Evolutionary conservation across 306 rosid species (phyloP).

Genomic region (Adenanthera pavonina): DNA sequence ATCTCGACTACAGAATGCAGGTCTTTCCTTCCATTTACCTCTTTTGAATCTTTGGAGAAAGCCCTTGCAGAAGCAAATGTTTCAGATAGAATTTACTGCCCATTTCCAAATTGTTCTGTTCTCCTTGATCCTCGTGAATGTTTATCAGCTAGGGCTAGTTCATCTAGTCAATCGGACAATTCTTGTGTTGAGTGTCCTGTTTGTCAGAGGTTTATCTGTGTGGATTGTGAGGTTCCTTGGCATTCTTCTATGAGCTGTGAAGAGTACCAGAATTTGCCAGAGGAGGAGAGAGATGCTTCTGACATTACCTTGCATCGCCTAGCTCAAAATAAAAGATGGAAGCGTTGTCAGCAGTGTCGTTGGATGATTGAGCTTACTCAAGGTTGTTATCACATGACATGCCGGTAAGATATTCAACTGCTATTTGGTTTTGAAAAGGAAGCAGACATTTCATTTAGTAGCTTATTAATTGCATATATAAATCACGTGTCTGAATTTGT

Average conservation of each 20-base stretch:
- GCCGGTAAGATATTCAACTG: conserved; percentile 69
- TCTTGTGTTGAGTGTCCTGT: conserved; percentile 88
- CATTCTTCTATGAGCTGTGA: conserved; percentile 88
- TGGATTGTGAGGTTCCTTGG: conserved; percentile 91
- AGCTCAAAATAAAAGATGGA: conserved; percentile 84
- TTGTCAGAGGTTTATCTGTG: conserved; percentile 80
- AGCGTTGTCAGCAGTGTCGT: conserved; percentile 89
- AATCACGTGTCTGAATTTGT: not conserved
- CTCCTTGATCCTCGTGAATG: conserved; percentile 79
- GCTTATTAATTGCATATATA: not conserved
- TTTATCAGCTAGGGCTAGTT: conserved; percentile 68
- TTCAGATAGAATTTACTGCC: conserved; percentile 79
- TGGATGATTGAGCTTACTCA: conserved; percentile 84
- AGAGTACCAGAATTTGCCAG: conserved; percentile 74
- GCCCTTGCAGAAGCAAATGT: conserved; percentile 66
- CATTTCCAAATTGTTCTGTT: conserved; percentile 83
- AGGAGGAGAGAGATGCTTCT: conserved; percentile 79
- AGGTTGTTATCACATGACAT: conserved; percentile 92
- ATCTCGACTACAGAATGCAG: conserved; percentile 69
- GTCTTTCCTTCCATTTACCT: conserved; percentile 79
- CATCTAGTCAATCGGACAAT: conserved; percentile 82
- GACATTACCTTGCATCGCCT: conserved; percentile 74
- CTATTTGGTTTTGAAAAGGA: not conserved
- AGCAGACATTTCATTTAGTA: not conserved
- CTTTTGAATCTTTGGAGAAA: conserved; percentile 71